Evolutionary conservation across 1,284 basidiomycete species (phyloP).

Genomic region (Acaromyces ingoldii): DNA sequence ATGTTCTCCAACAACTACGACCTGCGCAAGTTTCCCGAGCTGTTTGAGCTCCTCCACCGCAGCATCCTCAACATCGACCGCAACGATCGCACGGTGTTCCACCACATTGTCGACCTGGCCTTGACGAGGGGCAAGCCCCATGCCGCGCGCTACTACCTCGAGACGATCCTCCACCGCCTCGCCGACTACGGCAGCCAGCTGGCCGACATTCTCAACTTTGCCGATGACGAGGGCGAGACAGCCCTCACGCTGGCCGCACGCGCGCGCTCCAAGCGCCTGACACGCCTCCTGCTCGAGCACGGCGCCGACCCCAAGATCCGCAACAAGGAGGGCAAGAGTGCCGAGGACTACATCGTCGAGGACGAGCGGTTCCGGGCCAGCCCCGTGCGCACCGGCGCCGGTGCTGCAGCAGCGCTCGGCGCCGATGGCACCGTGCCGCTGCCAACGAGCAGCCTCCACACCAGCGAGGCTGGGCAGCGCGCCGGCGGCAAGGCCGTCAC

Average conservation of each 20-base stretch:
- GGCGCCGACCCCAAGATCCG: slow-evolving; percentile 93
- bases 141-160: slow-evolving; percentile 97
- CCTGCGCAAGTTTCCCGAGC: slow-evolving; percentile 94
- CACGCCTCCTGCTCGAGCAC: slow-evolving; percentile 91
- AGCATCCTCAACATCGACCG: slow-evolving; percentile 99
- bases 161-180: slow-evolving; percentile 82
- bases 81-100: slow-evolving; percentile 95
- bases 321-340: slow-evolving; percentile 92
- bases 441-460: slow-evolving; percentile 59
- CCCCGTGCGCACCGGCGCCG: slow-evolving; percentile 54
- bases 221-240: slow-evolving; percentile 98
- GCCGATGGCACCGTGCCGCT: slow-evolving; percentile 20
- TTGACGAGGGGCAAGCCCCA: slow-evolving; percentile 97
- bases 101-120: slow-evolving; percentile 97
- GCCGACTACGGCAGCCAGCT: slow-evolving; percentile 95
- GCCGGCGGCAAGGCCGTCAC: slow-evolving; percentile 69
- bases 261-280: slow-evolving; percentile 91
- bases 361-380: slow-evolving; percentile 95
- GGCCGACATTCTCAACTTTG: slow-evolving; percentile 98
- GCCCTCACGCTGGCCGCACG: slow-evolving; percentile 94
- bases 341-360: slow-evolving; percentile 98
- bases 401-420: slow-evolving; percentile 6
- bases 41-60: slow-evolving; percentile 92
- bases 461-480: slow-evolving; percentile 79
- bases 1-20: slow-evolving; percentile 99